phyloP scores from a whole-genome alignment of 1,139 yeast genomes.

The Scheffersomyces parashehatae region DNA sequence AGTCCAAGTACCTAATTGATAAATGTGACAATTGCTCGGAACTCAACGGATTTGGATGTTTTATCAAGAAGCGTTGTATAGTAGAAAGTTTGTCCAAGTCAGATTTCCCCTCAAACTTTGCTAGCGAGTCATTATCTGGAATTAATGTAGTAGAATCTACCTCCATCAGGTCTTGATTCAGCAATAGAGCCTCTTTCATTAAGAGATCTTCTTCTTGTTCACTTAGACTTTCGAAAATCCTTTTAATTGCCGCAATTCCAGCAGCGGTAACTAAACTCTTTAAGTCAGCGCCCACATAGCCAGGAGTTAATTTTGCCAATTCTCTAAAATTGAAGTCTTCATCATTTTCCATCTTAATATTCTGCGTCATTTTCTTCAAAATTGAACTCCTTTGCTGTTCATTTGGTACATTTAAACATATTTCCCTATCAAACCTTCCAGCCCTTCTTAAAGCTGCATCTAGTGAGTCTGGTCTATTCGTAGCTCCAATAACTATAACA shows the following conservation, averaged over 20 bases:
- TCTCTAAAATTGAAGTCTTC: conserved; percentile 62
- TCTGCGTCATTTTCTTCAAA: conserved; percentile 67
- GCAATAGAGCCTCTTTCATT: conserved; percentile 9
- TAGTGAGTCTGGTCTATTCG: conserved; percentile 50
- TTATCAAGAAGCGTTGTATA: conserved; percentile 68
- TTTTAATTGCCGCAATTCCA: conserved; percentile 89
- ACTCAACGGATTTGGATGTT: conserved; percentile 80
- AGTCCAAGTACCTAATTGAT: conserved; percentile 76
- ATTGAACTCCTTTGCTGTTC: conserved; percentile 81
- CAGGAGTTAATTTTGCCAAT: conserved; percentile 92
- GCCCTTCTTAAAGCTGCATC: conserved; percentile 52
- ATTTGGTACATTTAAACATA: conserved; percentile 82
- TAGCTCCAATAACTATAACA: conserved; percentile 58
- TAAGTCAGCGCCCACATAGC: conserved; percentile 96
- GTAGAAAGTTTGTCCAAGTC: conserved; percentile 55
- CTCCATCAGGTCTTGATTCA: conserved; percentile 39
- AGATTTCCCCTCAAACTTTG: conserved; percentile 29
- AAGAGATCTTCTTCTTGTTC: conserved; percentile 32
- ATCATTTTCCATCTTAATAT: conserved; percentile 62
- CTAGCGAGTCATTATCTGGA: conserved; percentile 10
- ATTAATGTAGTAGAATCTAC: conserved; percentile 29
- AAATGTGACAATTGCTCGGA: conserved; percentile 73
- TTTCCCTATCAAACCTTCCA: conserved; percentile 51
- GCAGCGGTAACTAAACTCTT: conserved; percentile 95
- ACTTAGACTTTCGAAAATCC: conserved; percentile 65